Evolutionary conservation across 768 basidiomycete species (phyloP), one percentile per base, ranked within the genome.

Genomic region (Tylopilus vinaceipallidus): DNA sequence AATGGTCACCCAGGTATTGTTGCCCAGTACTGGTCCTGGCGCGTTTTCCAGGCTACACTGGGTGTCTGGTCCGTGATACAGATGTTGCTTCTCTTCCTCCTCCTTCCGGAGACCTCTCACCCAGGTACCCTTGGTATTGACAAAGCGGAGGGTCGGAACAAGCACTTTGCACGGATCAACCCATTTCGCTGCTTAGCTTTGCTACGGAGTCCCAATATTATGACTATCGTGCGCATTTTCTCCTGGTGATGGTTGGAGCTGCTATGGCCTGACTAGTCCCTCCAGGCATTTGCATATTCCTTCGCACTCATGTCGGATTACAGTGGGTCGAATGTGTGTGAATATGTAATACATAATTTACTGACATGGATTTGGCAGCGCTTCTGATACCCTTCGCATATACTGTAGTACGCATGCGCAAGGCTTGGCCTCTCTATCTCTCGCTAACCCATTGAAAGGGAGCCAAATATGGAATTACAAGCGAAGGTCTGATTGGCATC

Each of bases 41-140:
- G 86, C 0, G 53, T 73, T 4, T 77, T 84, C 63, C 84, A 88
- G 58, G 59, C 66, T 8, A 56, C 58, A 0, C 50, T 88, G 1
- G 77, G 75, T 3, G 32, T 71, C 0, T 62, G 69, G 33, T 77
- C 75, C 2, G 32, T 77, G 0, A 13, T 74, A 1, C 67, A 71
- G 2, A 70, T 79, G 30, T 7, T 75, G 6, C 52, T 69, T 6
- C 70, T 86, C 27, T 42, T 61, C 2, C 35, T 75, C 3, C 74
- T 73, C 45, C 74, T 86, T n/a, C 86, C 85, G 0, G 86, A 88
- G 57, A 88, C 86, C 3, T 79, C 76, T 42, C 81, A 84, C 56
- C 84, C 86, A 1, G 76, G 80, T 7, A 59, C 75, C 1, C 70
- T 75, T 33, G 79, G 82, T 0, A 69, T 84, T 2, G 83, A 84